Evolutionary conservation across 2,329 filamentous ascomycete genomes (phyloP).

Genomic region (Neobulgaria alba): DNA sequence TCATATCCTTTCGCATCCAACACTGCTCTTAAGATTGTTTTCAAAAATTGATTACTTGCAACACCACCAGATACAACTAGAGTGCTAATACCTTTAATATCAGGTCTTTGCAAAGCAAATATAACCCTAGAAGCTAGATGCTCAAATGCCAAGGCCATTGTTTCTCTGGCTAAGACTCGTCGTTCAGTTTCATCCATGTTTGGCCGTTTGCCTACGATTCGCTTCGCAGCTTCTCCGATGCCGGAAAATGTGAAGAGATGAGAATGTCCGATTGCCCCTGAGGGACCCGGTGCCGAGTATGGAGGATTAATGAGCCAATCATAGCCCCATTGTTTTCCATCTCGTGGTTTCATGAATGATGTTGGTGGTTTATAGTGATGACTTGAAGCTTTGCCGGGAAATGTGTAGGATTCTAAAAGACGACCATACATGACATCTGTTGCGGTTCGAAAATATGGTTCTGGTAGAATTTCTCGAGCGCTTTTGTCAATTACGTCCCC

Average conservation of each 20-base stretch:
- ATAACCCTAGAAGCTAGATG: constrained; percentile 72
- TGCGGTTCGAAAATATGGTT: constrained; percentile 41
- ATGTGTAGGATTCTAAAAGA: constrained; percentile 71
- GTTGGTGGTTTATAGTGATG: constrained; percentile 37
- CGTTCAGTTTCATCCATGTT: constrained; percentile 51
- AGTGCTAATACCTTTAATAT: constrained; percentile 36
- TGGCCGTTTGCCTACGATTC: constrained; percentile 38
- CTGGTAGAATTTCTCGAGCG: constrained; percentile 67
- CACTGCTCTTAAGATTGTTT: constrained; percentile 49
- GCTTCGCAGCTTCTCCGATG: constrained; percentile 55
- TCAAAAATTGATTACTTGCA: constrained; percentile 73
- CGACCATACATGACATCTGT: constrained; percentile 71
- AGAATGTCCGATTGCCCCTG: constrained; percentile 24
- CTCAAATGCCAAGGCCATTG: constrained; percentile 78
- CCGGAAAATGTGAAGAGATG: constrained; percentile 66
- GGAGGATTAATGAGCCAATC: constrained; percentile 65
- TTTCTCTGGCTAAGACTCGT: constrained; percentile 57
- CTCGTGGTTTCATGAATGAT: constrained; percentile 45
- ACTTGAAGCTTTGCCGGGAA: constrained; percentile 37
- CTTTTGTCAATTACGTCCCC: constrained; percentile 87
- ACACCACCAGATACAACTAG: constrained; percentile 87
- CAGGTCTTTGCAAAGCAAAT: constrained; percentile 48
- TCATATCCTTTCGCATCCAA: constrained; percentile 59
- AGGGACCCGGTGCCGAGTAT: constrained; percentile 44
- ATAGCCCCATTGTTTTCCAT: constrained; percentile 37